Conservation (phyloP, 2,329 filamentous ascomycete species). For the Monosporascus sp. region DNA sequence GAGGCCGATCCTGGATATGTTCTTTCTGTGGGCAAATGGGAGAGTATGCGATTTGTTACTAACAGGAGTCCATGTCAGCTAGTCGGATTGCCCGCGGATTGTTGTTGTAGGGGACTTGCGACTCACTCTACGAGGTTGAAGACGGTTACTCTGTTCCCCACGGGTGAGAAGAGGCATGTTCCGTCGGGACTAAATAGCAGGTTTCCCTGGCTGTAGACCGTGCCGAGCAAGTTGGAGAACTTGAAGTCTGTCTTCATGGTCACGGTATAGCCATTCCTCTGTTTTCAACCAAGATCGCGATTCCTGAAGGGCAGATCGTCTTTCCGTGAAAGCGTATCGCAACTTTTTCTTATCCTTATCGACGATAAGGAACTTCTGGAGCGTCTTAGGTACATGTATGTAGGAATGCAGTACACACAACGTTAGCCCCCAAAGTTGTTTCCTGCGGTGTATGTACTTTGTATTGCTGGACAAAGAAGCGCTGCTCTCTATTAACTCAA, state of each 20-base stretch:
- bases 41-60: slow-evolving; percentile 86
- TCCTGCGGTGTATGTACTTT: slow-evolving; percentile 1
- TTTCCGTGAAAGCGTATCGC: background rate
- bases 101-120: background rate
- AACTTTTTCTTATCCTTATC: slow-evolving; percentile 26
- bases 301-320: background rate
- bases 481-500: no score
- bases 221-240: slow-evolving; percentile 98
- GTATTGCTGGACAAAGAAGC: background rate
- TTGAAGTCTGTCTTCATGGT: slow-evolving; percentile 99
- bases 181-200: slow-evolving; percentile 95
- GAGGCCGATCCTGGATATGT: slow-evolving; percentile 83
- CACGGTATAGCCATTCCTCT: slow-evolving; percentile 23
- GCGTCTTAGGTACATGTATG: background rate
- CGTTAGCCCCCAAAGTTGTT: background rate
- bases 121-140: slow-evolving; percentile 92
- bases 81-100: background rate
- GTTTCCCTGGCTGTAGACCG: slow-evolving; percentile 97
- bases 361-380: slow-evolving; percentile 17
- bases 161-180: slow-evolving; percentile 89
- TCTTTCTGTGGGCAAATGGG: slow-evolving; percentile 88
- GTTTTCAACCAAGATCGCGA: background rate
- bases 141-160: slow-evolving; percentile 91
- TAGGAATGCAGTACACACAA: background rate
- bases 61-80: slow-evolving; percentile 27